Conservation (phyloP, 2,329 filamentous ascomycete species). For the Pestalotiopsis sp. region DNA sequence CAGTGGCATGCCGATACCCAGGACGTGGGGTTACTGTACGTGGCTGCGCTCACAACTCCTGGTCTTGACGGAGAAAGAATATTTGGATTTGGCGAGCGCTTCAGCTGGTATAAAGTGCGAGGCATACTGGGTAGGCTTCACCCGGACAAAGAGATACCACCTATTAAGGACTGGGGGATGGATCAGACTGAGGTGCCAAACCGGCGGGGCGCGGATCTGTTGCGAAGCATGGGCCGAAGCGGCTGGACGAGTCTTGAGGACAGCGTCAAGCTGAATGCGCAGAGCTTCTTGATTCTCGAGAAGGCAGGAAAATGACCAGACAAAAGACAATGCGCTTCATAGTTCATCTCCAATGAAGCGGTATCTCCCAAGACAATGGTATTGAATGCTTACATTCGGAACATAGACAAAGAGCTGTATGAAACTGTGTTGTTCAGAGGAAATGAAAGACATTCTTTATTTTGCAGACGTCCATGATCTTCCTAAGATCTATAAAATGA, state of each 20-base stretch:
- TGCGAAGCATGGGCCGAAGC: not conserved
- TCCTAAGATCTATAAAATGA: not conserved
- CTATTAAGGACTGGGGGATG: slow-evolving; percentile 11
- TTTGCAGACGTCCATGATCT: not conserved
- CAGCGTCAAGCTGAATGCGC: slow-evolving; percentile 21
- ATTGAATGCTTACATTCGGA: not conserved
- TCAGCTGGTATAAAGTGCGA: not conserved
- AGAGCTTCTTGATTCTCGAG: slow-evolving; percentile 18
- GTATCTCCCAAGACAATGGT: not conserved
- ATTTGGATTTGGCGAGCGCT: slow-evolving; percentile 2
- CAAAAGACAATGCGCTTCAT: not conserved
- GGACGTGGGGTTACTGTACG: slow-evolving; percentile 30
- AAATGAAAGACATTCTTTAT: not conserved
- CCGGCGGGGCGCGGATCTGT: not conserved
- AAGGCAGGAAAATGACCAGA: not conserved
- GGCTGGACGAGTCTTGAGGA: slow-evolving; percentile 19
- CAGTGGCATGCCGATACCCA: slow-evolving; percentile 32
- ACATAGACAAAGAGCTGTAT: not conserved
- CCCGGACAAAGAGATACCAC: slow-evolving; percentile 24
- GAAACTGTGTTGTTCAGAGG: not conserved
- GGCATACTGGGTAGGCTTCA: slow-evolving; percentile 22
- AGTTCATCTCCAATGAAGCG: not conserved
- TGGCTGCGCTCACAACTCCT: slow-evolving; percentile 19
- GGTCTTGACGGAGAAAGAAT: not conserved
- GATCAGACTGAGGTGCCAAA: slow-evolving; percentile 2